These are phyloP conservation scores for Tuber indicum DNA, from an alignment of 495 filamentous ascomycete genomes.

Conservation along the genomic window DNA sequence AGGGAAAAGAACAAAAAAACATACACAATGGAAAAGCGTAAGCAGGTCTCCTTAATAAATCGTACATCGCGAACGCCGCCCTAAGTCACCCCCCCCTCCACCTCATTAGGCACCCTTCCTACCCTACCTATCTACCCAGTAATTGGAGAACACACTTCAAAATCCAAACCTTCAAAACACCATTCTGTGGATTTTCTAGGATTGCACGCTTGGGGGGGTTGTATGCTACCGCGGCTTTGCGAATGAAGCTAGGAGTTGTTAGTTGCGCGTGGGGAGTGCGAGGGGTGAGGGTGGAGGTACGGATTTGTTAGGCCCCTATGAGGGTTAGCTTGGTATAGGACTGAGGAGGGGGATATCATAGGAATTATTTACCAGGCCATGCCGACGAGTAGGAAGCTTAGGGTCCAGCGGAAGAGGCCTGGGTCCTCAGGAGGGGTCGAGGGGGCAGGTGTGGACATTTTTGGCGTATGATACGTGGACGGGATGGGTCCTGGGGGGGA, in stretches of 20 bases:
- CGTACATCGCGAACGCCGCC: slow-evolving; percentile 64
- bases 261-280: not conserved
- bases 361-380: slow-evolving; percentile 60
- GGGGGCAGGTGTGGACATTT: slow-evolving; percentile 21
- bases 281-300: not conserved
- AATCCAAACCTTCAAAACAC: slow-evolving; percentile 24
- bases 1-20: not conserved
- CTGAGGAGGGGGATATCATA: not conserved
- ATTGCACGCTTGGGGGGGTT: slow-evolving; percentile 51
- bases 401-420: slow-evolving; percentile 37
- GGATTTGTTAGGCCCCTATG: slow-evolving; percentile 39
- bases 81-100: slow-evolving; percentile 38
- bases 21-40: slow-evolving; percentile 69
- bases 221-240: slow-evolving; percentile 57
- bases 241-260: slow-evolving; percentile 50
- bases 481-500: not conserved
- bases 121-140: slow-evolving; percentile 52
- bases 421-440: slow-evolving; percentile 19
- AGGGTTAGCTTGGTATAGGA: slow-evolving; percentile 7
- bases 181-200: slow-evolving; percentile 45
- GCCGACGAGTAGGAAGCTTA: slow-evolving; percentile 86
- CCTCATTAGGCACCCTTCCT: slow-evolving; percentile 31
- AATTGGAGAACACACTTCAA: slow-evolving; percentile 42
- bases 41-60: slow-evolving; percentile 68
- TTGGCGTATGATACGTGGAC: not conserved